Base-by-base conservation (phyloP, 208 protist species). In the Borovskyia barvae region DNA sequence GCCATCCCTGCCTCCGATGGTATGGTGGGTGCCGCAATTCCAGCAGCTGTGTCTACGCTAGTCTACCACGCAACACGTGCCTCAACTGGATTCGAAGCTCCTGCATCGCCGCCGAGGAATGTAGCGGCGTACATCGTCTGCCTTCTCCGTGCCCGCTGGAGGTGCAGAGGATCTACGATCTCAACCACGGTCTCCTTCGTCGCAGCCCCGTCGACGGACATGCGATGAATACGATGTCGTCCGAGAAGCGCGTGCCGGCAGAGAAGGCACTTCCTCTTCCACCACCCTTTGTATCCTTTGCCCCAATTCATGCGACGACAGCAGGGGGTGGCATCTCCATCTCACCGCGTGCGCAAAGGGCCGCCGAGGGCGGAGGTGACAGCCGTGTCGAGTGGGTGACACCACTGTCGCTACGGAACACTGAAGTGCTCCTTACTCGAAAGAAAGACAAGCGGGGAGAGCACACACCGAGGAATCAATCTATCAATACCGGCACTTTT, bases 1-100 rank as follows among this genome's bases (percentile, higher is more conserved):
- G 69, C n/a, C 86, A 93, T 53, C 86, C 86, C 2, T 93, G 86
- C 47, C 51, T 93, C 66, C 66, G 66, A 2, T 88, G 69, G 78
- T 90, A 90, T 62, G 75, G 80, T 45, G 72, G 63, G 30, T 93
- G 86, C 69, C 76, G 80, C 30, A 77, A 93, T 52, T 28, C 75
- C n/a, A 77, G 65, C 8, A 80, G 66, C 52, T 93, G 86, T 65
- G 35, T 72, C 28, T 93, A 85, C 62, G 66, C 56, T 8, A 37
- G 47, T 33, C 51, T 67, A 24, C 86, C 86, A 30, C 80, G 67
- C 39, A 93, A 90, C 64, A 36, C 90, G 22, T 93, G 86, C 49
- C 43, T 93, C n/a, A 80, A 82, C 63, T 93, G 86, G 83, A 57
- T 90, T 9, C 77, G 78, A 35, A 76, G 71, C 20, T 72, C 66